Conservation (phyloP, 1,284 basidiomycete genomes). For the Marasmius sp. region DNA sequence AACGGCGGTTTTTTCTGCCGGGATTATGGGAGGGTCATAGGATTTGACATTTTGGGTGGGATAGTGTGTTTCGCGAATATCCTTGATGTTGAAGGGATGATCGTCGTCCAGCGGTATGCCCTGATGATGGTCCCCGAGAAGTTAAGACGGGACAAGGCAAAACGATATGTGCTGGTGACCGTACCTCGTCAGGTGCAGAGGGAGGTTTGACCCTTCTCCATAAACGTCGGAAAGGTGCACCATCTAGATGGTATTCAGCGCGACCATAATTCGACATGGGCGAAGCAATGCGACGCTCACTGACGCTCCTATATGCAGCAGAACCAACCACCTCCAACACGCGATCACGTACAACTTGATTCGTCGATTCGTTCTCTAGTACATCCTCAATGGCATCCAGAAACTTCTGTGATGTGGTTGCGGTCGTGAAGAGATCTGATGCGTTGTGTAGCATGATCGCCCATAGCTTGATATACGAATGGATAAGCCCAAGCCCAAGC, state of each 20-base stretch:
- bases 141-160: not conserved
- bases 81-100: constrained; percentile 55
- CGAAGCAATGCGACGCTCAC: constrained; percentile 4
- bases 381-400: constrained; percentile 72
- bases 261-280: not conserved
- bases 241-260: constrained; percentile 22
- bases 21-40: too few relatives aligned
- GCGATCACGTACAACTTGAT: constrained; percentile 71
- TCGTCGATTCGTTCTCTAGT: constrained; percentile 48
- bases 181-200: constrained; percentile 69
- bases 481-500: not conserved
- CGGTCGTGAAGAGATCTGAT: constrained; percentile 60
- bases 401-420: constrained; percentile 75
- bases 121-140: constrained; percentile 8
- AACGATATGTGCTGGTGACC: not conserved
- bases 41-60: too few relatives aligned
- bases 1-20: too few relatives aligned
- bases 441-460: constrained; percentile 80
- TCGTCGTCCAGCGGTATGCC: constrained; percentile 74
- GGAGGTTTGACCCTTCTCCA: constrained; percentile 69
- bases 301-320: constrained; percentile 61
- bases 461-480: constrained; percentile 60
- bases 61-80: too few relatives aligned
- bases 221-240: constrained; percentile 56
- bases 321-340: constrained; percentile 71